Evolutionary conservation across 2,329 filamentous ascomycete species (phyloP).

Genomic region (Trichoderma citrinoviride): DNA sequence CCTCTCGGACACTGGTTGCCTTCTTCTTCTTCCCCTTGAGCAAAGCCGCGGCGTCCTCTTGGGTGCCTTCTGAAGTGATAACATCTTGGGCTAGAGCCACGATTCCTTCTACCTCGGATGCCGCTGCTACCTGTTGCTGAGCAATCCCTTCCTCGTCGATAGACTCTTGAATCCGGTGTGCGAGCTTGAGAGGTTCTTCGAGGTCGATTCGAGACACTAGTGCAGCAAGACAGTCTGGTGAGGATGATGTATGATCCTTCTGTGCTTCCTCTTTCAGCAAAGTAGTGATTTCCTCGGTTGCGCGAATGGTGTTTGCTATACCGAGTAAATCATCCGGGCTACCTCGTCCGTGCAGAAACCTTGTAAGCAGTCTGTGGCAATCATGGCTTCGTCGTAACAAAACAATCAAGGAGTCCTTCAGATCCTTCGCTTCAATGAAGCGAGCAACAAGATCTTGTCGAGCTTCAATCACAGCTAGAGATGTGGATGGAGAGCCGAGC

Average conservation of each 20-base stretch:
- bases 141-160: constrained; percentile 93
- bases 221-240: constrained; percentile 39
- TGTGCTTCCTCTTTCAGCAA: constrained; percentile 39
- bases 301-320: constrained; percentile 75
- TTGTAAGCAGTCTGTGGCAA: constrained; percentile 85
- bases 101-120: constrained; percentile 68
- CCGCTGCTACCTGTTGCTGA: constrained; percentile 73
- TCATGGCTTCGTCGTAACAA: constrained; percentile 77
- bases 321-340: constrained; percentile 86
- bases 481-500: constrained; percentile 90
- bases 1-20: constrained; percentile 49
- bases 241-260: constrained; percentile 21
- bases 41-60: constrained; percentile 53
- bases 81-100: constrained; percentile 72
- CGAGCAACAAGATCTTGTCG: constrained; percentile 78
- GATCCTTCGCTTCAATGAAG: constrained; percentile 63
- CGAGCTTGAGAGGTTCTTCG: constrained; percentile 64
- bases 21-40: constrained; percentile 53
- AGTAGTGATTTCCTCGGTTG: constrained; percentile 64
- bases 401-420: constrained; percentile 67
- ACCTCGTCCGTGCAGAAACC: constrained; percentile 89
- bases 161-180: constrained; percentile 67
- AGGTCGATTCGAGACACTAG: constrained; percentile 62
- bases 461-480: constrained; percentile 70
- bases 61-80: constrained; percentile 62